phyloP scores from a whole-genome alignment of 306 rosid genomes.

The Cucurbita maxima region DNA sequence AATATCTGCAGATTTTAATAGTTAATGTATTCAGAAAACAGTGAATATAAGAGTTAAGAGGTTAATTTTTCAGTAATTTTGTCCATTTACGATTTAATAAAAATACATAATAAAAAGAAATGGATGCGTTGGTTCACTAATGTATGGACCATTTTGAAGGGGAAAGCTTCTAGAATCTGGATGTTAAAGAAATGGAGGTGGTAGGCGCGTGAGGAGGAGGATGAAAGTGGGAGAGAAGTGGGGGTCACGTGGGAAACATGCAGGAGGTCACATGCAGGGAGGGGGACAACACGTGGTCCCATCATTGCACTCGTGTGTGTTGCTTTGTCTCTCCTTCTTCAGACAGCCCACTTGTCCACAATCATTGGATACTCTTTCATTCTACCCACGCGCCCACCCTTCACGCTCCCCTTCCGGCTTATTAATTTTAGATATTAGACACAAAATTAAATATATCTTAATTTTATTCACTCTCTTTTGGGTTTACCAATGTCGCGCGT shows the following conservation, averaged over 20 bases:
- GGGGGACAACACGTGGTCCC: slow-evolving; percentile 57
- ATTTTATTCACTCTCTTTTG: too few species aligned
- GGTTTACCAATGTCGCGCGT: not conserved
- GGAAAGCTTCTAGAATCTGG: not conserved
- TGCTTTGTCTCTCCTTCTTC: slow-evolving; percentile 31
- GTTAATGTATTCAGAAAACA: too few species aligned
- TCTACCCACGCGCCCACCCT: not conserved
- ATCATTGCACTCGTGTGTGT: slow-evolving; percentile 60
- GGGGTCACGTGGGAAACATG: slow-evolving; percentile 8
- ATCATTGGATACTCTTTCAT: slow-evolving; percentile 38
- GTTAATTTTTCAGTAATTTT: too few species aligned
- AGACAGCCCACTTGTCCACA: slow-evolving; percentile 33
- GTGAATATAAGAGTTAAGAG: too few species aligned
- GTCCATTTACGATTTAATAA: not conserved
- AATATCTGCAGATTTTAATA: too few species aligned
- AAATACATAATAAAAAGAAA: not conserved
- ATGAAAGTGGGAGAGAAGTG: not conserved
- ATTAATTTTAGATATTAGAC: too few species aligned
- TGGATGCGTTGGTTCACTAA: not conserved
- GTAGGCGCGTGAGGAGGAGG: not conserved
- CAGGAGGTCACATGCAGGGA: slow-evolving; percentile 31
- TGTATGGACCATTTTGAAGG: not conserved
- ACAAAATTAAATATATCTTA: too few species aligned
- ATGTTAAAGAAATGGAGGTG: not conserved
- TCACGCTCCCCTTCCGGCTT: not conserved